Conservation (phyloP, 2,329 filamentous ascomycete genomes). For the Cladophialophora psammophila region DNA sequence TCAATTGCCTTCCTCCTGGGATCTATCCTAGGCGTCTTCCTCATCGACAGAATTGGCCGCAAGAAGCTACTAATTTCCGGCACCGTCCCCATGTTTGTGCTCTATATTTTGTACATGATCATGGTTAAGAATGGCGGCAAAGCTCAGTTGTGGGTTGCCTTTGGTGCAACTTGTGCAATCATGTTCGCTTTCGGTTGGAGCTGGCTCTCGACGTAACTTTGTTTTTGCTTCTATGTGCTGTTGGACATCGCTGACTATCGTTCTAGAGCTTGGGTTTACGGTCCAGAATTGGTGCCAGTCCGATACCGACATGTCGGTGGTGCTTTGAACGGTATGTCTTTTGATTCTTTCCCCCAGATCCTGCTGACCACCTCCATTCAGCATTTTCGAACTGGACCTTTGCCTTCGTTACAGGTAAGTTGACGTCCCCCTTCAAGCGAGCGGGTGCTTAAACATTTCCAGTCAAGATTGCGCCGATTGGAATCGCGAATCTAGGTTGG, state of each 20-base stretch:
- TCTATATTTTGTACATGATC: slow-evolving; percentile 14
- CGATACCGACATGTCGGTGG: slow-evolving; percentile 46
- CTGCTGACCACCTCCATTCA: not conserved
- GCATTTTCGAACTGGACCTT: slow-evolving; percentile 8
- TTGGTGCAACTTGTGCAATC: slow-evolving; percentile 19
- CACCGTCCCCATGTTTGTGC: slow-evolving; percentile 47
- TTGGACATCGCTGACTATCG: slow-evolving; percentile 48
- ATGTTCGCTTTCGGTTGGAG: slow-evolving; percentile 41
- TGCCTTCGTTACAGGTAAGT: slow-evolving; percentile 10
- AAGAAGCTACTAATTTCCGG: slow-evolving; percentile 70
- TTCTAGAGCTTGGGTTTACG: slow-evolving; percentile 38
- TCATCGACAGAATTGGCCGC: slow-evolving; percentile 70
- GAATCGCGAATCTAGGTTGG: slow-evolving; percentile 1
- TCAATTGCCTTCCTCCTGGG: slow-evolving; percentile 20
- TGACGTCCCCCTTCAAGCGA: not conserved
- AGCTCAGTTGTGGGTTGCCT: slow-evolving; percentile 25
- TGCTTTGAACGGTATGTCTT: slow-evolving; percentile 36
- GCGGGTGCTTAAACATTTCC: not conserved
- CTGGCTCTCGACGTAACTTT: slow-evolving; percentile 54
- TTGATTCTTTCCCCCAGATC: not conserved
- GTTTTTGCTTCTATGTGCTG: slow-evolving; percentile 62
- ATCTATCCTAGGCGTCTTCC: slow-evolving; percentile 52
- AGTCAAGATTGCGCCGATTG: slow-evolving; percentile 14
- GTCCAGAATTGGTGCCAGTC: slow-evolving; percentile 45
- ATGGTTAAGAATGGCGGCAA: slow-evolving; percentile 19